Evolutionary conservation across 371 early-diverging fungal genomes (phyloP), one percentile per base, ranked within the genome.

Genomic region (Mortierella sp.): DNA sequence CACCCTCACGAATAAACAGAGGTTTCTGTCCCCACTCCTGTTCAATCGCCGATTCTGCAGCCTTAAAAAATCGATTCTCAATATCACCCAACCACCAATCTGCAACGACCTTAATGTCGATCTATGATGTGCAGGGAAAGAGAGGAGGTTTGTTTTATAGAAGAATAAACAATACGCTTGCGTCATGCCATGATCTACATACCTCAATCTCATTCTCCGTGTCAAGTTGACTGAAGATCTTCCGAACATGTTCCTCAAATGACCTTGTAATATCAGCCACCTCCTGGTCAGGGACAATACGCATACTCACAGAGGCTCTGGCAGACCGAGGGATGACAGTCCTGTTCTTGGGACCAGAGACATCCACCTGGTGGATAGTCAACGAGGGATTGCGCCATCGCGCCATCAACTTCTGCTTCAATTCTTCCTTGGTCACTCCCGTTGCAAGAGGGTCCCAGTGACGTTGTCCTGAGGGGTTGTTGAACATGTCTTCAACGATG

Each of bases 81-180:
- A 88, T 86, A 56, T 94, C 88, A 8, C 91, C 94, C 52, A 94
- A 72, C 94, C 94, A 94, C 86, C 94, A 93, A 49, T 90, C 86
- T 11, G 94, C 89, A 3, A 86, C 82, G 8, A 87, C 89, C 43
- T 84, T 80, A 28, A 92, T 87, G 24, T 79, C 72, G 34, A 82
- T 83, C 90, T 83, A 75, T 62, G 24, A 63, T 31, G 56, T 82
- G 44, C 11, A 31, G 21, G 21, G 15, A 23, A 15, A 41, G 15
- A 19, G n/a, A n/a, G 11, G 3, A 32, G 11, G 17, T 28, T 11
- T 5, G 32, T 56, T 17, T 46, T 9, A 15, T 21, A 11, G 4
- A n/a, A n/a, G n/a, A n/a, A n/a, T n/a, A 27, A 19, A 19, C n/a
- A 39, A 60, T n/a, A 55, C 4, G 14, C 24, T 39, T 30, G 32